Percentiles rank a stretch among this genome's conserved stretches.
Conservation (phyloP, 306 rosid genomes). For the Trifolium dubium region DNA sequence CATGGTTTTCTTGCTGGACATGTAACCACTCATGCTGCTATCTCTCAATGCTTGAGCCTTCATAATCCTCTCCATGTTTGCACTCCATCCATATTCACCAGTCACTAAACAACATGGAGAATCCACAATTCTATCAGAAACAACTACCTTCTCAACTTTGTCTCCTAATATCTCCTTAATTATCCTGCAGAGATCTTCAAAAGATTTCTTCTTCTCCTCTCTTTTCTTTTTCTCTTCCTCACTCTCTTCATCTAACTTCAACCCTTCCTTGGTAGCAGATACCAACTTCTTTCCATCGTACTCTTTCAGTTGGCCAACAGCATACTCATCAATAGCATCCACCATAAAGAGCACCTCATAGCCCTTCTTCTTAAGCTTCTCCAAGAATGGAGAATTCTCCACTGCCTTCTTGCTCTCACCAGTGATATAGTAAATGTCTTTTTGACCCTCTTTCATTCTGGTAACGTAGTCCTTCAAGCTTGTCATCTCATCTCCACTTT, state of each 20-base stretch:
- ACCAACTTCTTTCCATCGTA: not conserved
- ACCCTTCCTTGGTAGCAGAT: not conserved
- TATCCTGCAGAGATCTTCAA: not conserved
- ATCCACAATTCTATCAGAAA: not conserved
- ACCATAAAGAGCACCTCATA: not conserved
- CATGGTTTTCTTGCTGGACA: not conserved
- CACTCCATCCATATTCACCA: not conserved
- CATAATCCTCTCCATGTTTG: not conserved
- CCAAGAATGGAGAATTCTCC: constrained; percentile 6
- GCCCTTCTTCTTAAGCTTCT: constrained; percentile 5
- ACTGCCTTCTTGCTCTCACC: constrained; percentile 3
- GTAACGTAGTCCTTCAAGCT: not conserved
- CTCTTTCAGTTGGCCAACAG: not conserved
- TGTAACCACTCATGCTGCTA: not conserved
- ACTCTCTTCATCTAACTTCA: not conserved
- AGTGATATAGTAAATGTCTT: not conserved
- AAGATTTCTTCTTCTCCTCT: constrained; percentile 3
- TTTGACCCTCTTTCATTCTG: not conserved
- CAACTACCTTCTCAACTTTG: constrained; percentile 5
- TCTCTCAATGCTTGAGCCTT: constrained; percentile 5
- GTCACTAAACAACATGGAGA: not conserved
- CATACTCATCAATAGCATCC: constrained; percentile 1
- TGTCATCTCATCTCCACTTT: constrained; percentile 7
- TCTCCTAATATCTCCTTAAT: not conserved
- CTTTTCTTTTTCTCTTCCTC: constrained; percentile 1